Conservation (phyloP, 2,329 filamentous ascomycete species). For the Ceratocystis colombiana region DNA sequence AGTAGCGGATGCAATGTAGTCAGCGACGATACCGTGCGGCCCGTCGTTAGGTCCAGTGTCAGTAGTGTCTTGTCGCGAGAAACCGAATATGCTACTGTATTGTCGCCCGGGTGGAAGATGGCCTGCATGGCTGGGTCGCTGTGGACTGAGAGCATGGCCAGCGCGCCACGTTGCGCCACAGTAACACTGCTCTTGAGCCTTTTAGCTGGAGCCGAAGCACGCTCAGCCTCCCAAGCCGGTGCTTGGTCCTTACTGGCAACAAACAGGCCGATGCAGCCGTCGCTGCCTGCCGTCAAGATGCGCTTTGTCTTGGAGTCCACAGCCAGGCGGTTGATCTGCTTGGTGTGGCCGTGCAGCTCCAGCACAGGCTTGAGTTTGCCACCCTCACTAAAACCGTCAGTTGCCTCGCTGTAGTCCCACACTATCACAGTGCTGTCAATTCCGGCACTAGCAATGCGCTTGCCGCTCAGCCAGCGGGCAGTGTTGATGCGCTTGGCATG, state of each 20-base stretch:
- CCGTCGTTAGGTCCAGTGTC: conserved; percentile 83
- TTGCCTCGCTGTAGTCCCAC: conserved; percentile 73
- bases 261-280: conserved; percentile 82
- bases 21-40: conserved; percentile 65
- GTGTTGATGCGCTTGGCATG: conserved; percentile 69
- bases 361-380: conserved; percentile 64
- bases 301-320: conserved; percentile 62
- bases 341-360: conserved; percentile 75
- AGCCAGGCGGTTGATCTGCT: conserved; percentile 62
- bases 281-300: conserved; percentile 75
- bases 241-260: conserved; percentile 66
- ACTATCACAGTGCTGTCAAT: conserved; percentile 77
- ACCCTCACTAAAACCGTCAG: conserved; percentile 48
- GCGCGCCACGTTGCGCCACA: conserved; percentile 62
- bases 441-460: conserved; percentile 65
- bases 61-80: conserved; percentile 85
- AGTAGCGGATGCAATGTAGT: conserved; percentile 76
- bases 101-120: conserved; percentile 74
- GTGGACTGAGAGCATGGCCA: conserved; percentile 64
- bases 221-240: conserved; percentile 58
- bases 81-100: conserved; percentile 80
- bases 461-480: conserved; percentile 71
- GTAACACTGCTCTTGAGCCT: conserved; percentile 39
- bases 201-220: conserved; percentile 43
- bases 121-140: conserved; percentile 64